Conservation (phyloP, 1,139 yeast species). For the Zygosaccharomyces sapae region DNA sequence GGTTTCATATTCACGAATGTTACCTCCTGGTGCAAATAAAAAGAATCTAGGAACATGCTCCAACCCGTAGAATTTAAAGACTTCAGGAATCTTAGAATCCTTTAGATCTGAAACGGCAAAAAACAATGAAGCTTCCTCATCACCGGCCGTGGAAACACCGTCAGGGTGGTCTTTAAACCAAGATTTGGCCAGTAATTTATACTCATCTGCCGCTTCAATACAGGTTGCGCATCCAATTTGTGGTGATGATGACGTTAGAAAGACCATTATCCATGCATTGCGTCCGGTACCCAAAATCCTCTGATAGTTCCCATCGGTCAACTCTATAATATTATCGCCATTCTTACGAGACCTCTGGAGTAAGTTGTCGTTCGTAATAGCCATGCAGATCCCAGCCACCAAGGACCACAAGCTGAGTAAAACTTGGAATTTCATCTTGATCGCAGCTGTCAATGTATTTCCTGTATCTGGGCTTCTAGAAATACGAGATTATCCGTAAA, state of each 20-base stretch:
- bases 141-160: conserved; percentile 33
- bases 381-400: conserved; percentile 13
- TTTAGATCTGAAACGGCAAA: conserved; percentile 74
- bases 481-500: not conserved
- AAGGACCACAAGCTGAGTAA: conserved; percentile 8
- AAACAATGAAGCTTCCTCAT: conserved; percentile 46
- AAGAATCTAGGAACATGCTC: conserved; percentile 77
- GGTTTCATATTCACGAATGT: conserved; percentile 22
- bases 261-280: conserved; percentile 57
- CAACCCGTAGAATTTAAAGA: conserved; percentile 55
- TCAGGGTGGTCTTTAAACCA: conserved; percentile 51
- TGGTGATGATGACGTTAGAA: conserved; percentile 70
- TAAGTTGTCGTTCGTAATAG: conserved; percentile 27
- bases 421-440: conserved; percentile 8
- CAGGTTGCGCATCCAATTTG: conserved; percentile 78
- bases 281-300: conserved; percentile 61
- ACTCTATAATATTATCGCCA: conserved; percentile 40
- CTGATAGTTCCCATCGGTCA: conserved; percentile 62
- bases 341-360: conserved; percentile 25
- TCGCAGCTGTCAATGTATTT: not conserved
- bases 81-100: conserved; percentile 45
- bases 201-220: conserved; percentile 64
- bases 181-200: conserved; percentile 55
- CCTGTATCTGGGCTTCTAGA: not conserved
- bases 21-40: conserved; percentile 57